phyloP scores from a whole-genome alignment of 2,329 filamentous ascomycete genomes.

The Tympanopsis confertula region DNA sequence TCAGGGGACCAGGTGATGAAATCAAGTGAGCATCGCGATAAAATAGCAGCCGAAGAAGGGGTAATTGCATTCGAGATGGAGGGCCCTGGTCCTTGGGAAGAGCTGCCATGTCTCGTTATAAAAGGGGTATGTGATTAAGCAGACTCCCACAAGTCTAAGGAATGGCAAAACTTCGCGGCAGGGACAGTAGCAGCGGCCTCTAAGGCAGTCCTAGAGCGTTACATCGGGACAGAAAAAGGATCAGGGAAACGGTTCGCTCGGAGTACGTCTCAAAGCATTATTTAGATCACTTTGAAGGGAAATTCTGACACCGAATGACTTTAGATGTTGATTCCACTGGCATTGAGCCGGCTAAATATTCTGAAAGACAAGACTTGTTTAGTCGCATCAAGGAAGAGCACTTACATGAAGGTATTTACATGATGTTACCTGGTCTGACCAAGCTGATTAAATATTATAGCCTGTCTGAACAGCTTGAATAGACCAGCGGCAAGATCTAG shows the following conservation, averaged over 20 bases:
- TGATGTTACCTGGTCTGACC: too few species aligned
- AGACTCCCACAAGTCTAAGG: neutral
- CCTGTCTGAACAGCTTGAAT: neutral
- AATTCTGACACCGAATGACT: too few species aligned
- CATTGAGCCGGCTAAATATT: too few species aligned
- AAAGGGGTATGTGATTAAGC: neutral
- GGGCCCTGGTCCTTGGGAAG: conserved; percentile 1
- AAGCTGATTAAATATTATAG: too few species aligned
- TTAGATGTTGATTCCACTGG: too few species aligned
- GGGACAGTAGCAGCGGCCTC: neutral
- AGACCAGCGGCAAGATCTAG: too few species aligned
- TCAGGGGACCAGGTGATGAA: conserved; percentile 17
- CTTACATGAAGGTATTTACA: neutral
- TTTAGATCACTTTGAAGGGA: too few species aligned
- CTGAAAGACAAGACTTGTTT: too few species aligned
- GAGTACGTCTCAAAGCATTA: neutral
- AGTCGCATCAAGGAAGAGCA: neutral
- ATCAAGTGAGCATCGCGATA: conserved; percentile 11
- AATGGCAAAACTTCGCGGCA: neutral
- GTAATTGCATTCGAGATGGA: conserved; percentile 5
- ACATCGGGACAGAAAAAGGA: too few species aligned
- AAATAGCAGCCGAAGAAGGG: conserved; percentile 5
- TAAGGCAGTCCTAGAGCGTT: neutral
- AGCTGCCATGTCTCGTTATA: neutral
- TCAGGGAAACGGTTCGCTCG: too few species aligned